phyloP scores from a whole-genome alignment of 148 eudicot genomes.

The Linanthus parryae region DNA sequence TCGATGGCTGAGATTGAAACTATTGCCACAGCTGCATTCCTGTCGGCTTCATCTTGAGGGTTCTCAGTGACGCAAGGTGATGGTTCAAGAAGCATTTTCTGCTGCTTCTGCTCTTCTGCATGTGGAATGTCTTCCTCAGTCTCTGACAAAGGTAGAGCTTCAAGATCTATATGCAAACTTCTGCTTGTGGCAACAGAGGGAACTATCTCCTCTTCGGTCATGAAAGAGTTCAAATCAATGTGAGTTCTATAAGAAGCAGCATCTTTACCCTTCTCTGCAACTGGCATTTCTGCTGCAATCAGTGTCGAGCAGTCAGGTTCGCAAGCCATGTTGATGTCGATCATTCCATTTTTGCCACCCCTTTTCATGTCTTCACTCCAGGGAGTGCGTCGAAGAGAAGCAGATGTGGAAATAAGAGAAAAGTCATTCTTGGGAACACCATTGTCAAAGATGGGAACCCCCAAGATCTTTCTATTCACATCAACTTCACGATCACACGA shows the following conservation, averaged over 20 bases:
- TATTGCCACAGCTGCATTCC: conserved; percentile 63
- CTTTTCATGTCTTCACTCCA: conserved; percentile 18
- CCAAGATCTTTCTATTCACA: conserved; percentile 44
- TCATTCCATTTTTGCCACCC: conserved; percentile 28
- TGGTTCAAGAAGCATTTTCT: conserved; percentile 5
- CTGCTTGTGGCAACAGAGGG: conserved; percentile 24
- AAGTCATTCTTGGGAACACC: conserved; percentile 29
- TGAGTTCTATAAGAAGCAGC: conserved; percentile 24
- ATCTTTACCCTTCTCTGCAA: conserved; percentile 29
- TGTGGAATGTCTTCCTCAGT: conserved; percentile 26
- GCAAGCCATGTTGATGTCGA: conserved; percentile 61
- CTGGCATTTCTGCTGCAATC: conserved; percentile 20
- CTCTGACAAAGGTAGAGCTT: conserved; percentile 34
- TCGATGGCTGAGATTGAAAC: conserved; percentile 47
- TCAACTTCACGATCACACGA: conserved; percentile 17
- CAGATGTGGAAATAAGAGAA: conserved; percentile 25
- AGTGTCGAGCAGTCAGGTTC: conserved; percentile 27
- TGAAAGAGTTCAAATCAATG: conserved; percentile 72
- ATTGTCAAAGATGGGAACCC: conserved; percentile 48
- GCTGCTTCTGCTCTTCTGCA: conserved; percentile 20
- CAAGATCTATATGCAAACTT: conserved; percentile 49
- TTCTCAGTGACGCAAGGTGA: conserved; percentile 8
- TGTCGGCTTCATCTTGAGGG: conserved; percentile 27
- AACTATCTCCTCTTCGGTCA: conserved; percentile 51
- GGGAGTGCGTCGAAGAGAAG: conserved; percentile 15